Percentiles rank a stretch among this genome's conserved stretches.
phyloP scores from a whole-genome alignment of 1,139 yeast genomes.

The Scheffersomyces parashehatae region DNA sequence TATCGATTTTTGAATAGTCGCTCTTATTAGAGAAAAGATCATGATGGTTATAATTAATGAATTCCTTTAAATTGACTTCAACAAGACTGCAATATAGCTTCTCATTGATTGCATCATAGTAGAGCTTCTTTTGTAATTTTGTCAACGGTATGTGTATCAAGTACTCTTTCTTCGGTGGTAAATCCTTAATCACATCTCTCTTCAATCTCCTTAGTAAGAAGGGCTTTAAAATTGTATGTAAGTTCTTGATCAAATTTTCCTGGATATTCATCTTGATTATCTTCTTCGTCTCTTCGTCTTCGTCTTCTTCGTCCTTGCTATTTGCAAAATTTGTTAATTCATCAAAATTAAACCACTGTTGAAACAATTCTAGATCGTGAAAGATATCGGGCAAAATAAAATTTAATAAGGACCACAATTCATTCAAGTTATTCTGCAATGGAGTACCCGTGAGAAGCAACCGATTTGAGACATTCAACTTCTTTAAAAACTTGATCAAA shows the following conservation, averaged over 20 bases:
- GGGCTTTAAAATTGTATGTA: conserved; percentile 88
- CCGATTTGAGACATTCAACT: conserved; percentile 65
- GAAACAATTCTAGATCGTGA: conserved; percentile 83
- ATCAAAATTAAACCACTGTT: conserved; percentile 89
- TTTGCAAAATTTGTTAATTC: conserved; percentile 46
- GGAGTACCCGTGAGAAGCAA: conserved; percentile 91
- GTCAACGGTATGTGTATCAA: conserved; percentile 73
- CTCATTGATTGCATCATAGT: conserved; percentile 56
- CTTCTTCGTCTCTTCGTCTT: conserved; percentile 28
- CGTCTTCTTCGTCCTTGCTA: conserved; percentile 30
- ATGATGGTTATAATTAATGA: conserved; percentile 33
- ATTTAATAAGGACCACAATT: conserved; percentile 86
- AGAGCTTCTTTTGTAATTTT: conserved; percentile 61
- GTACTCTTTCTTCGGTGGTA: conserved; percentile 91
- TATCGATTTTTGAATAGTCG: conserved; percentile 36
- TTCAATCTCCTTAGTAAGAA: conserved; percentile 82
- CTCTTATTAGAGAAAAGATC: conserved; percentile 15
- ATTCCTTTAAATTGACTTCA: conserved; percentile 48
- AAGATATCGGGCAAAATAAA: conserved; percentile 91
- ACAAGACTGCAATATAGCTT: conserved; percentile 42
- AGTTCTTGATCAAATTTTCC: conserved; percentile 64
- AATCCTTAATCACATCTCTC: conserved; percentile 58
- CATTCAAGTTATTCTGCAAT: conserved; percentile 82
- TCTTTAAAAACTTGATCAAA: conserved; percentile 69
- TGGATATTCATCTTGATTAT: conserved; percentile 65